Evolutionary conservation across 371 early-diverging fungal genomes (phyloP), one percentile per base, ranked within the genome.

Genomic region (Actinomucor elegans): DNA sequence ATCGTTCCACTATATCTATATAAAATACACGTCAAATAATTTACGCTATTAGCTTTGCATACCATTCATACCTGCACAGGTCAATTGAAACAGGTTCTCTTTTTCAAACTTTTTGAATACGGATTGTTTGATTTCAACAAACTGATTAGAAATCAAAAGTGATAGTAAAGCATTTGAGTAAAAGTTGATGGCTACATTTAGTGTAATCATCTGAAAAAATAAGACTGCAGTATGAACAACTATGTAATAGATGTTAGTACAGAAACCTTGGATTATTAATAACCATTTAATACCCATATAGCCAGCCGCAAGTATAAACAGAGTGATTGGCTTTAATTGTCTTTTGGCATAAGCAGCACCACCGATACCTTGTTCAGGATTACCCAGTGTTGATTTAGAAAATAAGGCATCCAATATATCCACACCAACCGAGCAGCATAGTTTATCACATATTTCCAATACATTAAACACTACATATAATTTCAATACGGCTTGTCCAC

Each of bases 41-140:
- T n/a, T n/a, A n/a, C n/a, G n/a, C n/a, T n/a, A n/a, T n/a, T n/a
- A n/a, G n/a, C n/a, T n/a, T n/a, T n/a, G n/a, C n/a, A n/a, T n/a
- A n/a, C 1, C 11, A 20, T 14, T 32, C 75, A 55, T 77, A 91
- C 91, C 94, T 37, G 87, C 85, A 66, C 97, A 96, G 18, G 86
- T 81, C 18, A 98, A 61, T 61, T 98, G 96, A 67, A 98, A 99
- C 46, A 99, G 73, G 61, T 95, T 96, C 59, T 96, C 97, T 58
- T 86, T 84, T 70, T 98, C 98, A 79, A 94, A 97, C 52, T 84
- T 85, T 60, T 99, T 99, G 59, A 97, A 97, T 1, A 99, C 98
- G 43, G 86, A 86, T 57, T 92, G 86, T 62, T 99, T 99, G 67
- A 99, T 94, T 65, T 99, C 99, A 12, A 94, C 94, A 82, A 99